Percentiles rank a stretch among this genome's conserved stretches.
Evolutionary conservation across 2,329 filamentous ascomycete species (phyloP).

Genomic region (Talaromyces piceae): DNA sequence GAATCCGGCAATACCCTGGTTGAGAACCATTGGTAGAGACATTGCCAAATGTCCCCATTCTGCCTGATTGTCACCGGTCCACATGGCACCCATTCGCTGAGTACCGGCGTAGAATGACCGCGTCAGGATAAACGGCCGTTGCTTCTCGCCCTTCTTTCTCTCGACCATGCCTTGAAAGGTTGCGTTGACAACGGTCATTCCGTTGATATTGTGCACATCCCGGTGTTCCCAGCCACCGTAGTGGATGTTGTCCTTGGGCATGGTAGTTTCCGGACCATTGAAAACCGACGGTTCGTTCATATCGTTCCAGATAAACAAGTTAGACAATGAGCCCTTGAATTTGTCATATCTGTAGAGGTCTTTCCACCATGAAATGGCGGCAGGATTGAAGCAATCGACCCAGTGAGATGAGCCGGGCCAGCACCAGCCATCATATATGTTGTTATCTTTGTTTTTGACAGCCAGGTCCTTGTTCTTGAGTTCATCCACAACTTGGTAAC

Average conservation of each 20-base stretch:
- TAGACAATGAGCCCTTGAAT: conserved; percentile 79
- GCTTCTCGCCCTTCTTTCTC: conserved; percentile 76
- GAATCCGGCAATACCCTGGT: conserved; percentile 85
- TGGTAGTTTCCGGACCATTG: conserved; percentile 95
- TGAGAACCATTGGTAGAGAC: conserved; percentile 86
- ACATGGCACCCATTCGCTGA: conserved; percentile 89
- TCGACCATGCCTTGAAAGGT: conserved; percentile 78
- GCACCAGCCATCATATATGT: conserved; percentile 93
- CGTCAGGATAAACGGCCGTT: conserved; percentile 86
- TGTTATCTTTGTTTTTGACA: conserved; percentile 81
- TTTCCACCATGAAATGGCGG: conserved; percentile 85
- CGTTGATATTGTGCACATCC: conserved; percentile 92
- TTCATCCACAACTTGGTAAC: conserved; percentile 70
- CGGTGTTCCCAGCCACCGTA: conserved; percentile 90
- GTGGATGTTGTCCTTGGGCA: conserved; percentile 98
- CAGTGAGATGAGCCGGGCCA: conserved; percentile 97
- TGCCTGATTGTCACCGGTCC: conserved; percentile 97
- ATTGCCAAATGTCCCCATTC: conserved; percentile 86
- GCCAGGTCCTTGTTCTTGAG: conserved; percentile 77
- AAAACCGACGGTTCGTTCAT: conserved; percentile 99
- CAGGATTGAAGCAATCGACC: conserved; percentile 95
- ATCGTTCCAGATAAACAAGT: conserved; percentile 96
- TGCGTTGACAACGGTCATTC: conserved; percentile 90
- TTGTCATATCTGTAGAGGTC: conserved; percentile 76
- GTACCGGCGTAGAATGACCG: conserved; percentile 87